These are phyloP conservation scores for Chalciporus chontae DNA, from an alignment of 768 basidiomycete species.

Conservation along the genomic window DNA sequence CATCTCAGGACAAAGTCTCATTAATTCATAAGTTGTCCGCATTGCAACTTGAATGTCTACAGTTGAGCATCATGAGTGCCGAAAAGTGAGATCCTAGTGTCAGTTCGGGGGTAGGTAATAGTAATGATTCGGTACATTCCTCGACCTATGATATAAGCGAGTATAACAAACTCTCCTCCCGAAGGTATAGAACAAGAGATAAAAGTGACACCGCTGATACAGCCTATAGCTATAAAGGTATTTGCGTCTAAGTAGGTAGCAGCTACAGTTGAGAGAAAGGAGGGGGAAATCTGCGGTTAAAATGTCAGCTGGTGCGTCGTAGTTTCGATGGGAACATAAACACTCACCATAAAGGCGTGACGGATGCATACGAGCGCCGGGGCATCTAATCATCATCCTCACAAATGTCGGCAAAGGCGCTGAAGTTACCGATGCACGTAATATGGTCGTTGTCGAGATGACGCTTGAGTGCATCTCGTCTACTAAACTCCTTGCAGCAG, in stretches of 20 bases:
- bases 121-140: constrained; percentile 12
- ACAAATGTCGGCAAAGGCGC: constrained; percentile 24
- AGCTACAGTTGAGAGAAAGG: background rate
- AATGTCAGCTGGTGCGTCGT: background rate
- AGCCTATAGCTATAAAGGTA: constrained; percentile 1
- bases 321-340: background rate
- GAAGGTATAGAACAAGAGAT: constrained; percentile 12
- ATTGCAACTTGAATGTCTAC: too few species aligned
- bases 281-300: constrained; percentile 6
- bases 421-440: constrained; percentile 31
- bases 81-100: too few species aligned
- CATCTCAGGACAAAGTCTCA: too few species aligned
- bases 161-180: constrained; percentile 12
- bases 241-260: background rate
- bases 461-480: constrained; percentile 39
- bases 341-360: constrained; percentile 6
- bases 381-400: constrained; percentile 22
- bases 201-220: constrained; percentile 8
- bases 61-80: background rate
- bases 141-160: constrained; percentile 3
- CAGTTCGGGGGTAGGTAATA: too few species aligned
- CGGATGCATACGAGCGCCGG: background rate
- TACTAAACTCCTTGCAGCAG: constrained; percentile 36
- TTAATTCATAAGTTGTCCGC: too few species aligned
- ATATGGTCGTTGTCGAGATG: constrained; percentile 37